phyloP scores from a whole-genome alignment of 176 grass and related monocot species.

The Chrysopogon serrulatus region DNA sequence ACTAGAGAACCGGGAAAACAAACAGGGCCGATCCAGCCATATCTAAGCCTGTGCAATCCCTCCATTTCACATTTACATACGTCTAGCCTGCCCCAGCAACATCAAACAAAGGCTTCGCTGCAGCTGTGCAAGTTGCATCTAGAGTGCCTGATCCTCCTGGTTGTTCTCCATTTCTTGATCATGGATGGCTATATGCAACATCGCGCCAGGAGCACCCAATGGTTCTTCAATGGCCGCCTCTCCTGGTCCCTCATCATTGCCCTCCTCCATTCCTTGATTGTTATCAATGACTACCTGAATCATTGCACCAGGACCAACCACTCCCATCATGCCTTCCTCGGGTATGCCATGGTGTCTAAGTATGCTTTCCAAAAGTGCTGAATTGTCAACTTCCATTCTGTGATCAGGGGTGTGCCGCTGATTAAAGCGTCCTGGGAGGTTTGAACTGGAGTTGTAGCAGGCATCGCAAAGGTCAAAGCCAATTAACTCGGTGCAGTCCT shows the following conservation, averaged over 20 bases:
- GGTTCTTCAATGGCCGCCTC: not conserved
- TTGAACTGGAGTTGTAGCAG: constrained; percentile 63
- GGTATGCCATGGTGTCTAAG: not conserved
- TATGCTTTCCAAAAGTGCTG: not conserved
- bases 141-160: constrained; percentile 28
- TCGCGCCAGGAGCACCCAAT: not conserved
- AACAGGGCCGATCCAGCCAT: not conserved
- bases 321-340: not conserved
- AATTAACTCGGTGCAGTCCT: constrained; percentile 60
- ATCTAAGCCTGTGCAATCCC: not conserved
- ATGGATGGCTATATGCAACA: not conserved
- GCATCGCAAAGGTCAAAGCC: constrained; percentile 78
- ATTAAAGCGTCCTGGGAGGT: constrained; percentile 84
- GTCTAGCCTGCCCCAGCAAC: not conserved
- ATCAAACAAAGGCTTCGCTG: not conserved
- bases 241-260: not conserved
- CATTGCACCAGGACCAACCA: not conserved
- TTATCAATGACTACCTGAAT: not conserved
- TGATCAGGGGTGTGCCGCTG: constrained; percentile 89
- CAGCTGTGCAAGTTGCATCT: not conserved
- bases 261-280: not conserved
- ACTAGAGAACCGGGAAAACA: not conserved
- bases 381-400: constrained; percentile 53
- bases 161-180: constrained; percentile 13
- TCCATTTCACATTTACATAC: not conserved